Conservation (phyloP, 371 early-diverging fungal genomes). For the Rhizomucor miehei region DNA sequence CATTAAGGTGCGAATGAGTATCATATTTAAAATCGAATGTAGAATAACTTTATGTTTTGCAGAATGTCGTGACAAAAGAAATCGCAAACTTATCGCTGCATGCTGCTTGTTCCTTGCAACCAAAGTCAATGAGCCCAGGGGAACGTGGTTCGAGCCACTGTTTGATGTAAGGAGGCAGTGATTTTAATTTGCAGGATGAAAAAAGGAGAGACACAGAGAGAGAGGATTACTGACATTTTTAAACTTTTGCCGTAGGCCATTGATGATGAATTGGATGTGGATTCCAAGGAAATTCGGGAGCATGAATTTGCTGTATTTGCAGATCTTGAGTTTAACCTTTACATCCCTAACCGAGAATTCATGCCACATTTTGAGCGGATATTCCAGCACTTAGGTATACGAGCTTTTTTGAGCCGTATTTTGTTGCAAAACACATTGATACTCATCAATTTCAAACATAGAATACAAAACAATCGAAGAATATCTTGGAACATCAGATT, state of each 20-base stretch:
- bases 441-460: slow-evolving; percentile 4
- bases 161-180: slow-evolving; percentile 22
- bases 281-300: slow-evolving; percentile 75
- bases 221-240: not conserved
- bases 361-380: slow-evolving; percentile 88
- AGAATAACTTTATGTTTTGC: not conserved
- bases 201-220: not conserved
- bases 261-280: slow-evolving; percentile 63
- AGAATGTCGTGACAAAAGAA: slow-evolving; percentile 74
- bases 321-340: slow-evolving; percentile 82
- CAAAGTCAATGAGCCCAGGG: slow-evolving; percentile 87
- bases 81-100: slow-evolving; percentile 78
- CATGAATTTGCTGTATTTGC: slow-evolving; percentile 87
- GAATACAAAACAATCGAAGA: slow-evolving; percentile 50
- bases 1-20: slow-evolving; percentile 44
- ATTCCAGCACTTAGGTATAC: slow-evolving; percentile 31
- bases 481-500: slow-evolving; percentile 49
- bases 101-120: slow-evolving; percentile 76
- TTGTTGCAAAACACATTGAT: no score
- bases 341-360: slow-evolving; percentile 75
- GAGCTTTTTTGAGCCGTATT: not conserved
- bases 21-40: not conserved
- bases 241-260: slow-evolving; percentile 21
- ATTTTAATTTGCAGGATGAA: not conserved
- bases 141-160: slow-evolving; percentile 38